These are phyloP conservation scores for Alternaria novae-zelandiae DNA, from an alignment of 2,329 filamentous ascomycete species.

Conservation along the genomic window DNA sequence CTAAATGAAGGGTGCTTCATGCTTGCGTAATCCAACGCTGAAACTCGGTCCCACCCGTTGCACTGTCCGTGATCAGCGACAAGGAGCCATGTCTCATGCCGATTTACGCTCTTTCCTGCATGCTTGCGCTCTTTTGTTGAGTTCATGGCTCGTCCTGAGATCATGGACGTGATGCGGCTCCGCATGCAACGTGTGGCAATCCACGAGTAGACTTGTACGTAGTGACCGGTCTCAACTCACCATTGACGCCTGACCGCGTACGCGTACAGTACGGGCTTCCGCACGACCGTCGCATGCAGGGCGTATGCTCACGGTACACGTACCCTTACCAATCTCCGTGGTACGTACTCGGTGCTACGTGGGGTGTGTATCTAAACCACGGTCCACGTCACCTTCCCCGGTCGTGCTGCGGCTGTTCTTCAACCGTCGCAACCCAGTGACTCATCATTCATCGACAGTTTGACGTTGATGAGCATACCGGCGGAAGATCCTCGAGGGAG, in stretches of 20 bases:
- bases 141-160: background rate
- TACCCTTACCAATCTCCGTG: background rate
- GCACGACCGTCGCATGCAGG: background rate
- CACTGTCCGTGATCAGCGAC: constrained; percentile 3
- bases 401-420: constrained; percentile 12
- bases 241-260: background rate
- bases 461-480: background rate
- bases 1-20: background rate
- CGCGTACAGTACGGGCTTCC: background rate
- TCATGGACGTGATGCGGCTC: background rate
- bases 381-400: constrained; percentile 16
- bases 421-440: background rate
- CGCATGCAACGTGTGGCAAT: background rate
- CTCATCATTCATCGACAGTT: background rate
- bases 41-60: background rate
- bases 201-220: background rate
- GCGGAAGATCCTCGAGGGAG: background rate
- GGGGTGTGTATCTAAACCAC: constrained; percentile 10
- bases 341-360: constrained; percentile 8
- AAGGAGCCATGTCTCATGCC: constrained; percentile 1
- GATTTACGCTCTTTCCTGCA: background rate
- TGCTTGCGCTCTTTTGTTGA: background rate
- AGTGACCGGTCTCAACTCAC: background rate
- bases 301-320: background rate
- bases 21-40: constrained; percentile 1